A percentile compares a stretch with the other conserved stretches of the same genome.
These are phyloP conservation scores for Chionographis japonica DNA, from an alignment of 106 monocot species.

Conservation along the genomic window DNA sequence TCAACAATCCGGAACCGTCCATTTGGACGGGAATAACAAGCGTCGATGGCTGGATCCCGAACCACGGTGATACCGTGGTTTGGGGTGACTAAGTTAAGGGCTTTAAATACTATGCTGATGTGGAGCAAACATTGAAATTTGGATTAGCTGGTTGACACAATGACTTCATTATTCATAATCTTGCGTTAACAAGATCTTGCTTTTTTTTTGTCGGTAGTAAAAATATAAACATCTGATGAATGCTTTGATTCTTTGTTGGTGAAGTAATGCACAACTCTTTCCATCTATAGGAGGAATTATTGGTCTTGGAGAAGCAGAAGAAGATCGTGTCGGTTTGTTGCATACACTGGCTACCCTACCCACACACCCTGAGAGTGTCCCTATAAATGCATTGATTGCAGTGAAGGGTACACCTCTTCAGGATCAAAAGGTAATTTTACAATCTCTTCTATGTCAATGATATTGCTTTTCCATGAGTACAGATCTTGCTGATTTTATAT, in stretches of 20 bases:
- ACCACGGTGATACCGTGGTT: no score
- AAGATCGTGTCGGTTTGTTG: slow-evolving; percentile 92
- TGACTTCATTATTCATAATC: no score
- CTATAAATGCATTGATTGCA: slow-evolving; percentile 94
- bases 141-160: no score
- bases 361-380: slow-evolving; percentile 93
- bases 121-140: no score
- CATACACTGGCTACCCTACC: slow-evolving; percentile 93
- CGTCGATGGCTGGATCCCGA: no score
- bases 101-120: no score
- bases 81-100: no score
- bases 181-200: no score
- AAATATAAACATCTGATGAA: background rate
- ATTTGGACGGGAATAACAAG: no score
- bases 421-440: slow-evolving; percentile 83
- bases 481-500: background rate
- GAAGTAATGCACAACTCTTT: background rate
- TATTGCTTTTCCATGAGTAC: background rate
- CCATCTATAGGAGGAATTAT: slow-evolving; percentile 86
- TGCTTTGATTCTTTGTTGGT: background rate
- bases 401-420: slow-evolving; percentile 98
- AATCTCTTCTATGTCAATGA: background rate
- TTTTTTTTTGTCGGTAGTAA: background rate
- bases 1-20: no score
- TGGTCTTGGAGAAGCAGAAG: slow-evolving; percentile 95